These are phyloP conservation scores for Apiotrichum montevideense DNA, from an alignment of 1,284 basidiomycete genomes.

Conservation along the genomic window DNA sequence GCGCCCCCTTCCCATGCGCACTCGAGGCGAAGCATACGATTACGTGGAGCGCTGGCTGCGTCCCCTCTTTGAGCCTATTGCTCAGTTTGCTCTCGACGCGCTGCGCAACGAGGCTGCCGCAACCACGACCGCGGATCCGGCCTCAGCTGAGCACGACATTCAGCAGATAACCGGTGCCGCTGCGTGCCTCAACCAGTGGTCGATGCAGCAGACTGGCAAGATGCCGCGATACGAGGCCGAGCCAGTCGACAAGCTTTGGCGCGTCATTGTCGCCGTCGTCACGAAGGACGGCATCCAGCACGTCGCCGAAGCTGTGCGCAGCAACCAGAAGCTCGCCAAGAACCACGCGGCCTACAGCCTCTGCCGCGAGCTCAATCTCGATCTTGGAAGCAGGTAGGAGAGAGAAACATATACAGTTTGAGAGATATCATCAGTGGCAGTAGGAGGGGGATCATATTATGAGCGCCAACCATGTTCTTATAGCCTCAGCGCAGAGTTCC, in stretches of 20 bases:
- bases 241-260: background rate
- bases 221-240: too few relatives aligned
- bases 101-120: constrained; percentile 10
- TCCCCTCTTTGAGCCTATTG: constrained; percentile 32
- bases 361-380: constrained; percentile 19
- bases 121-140: background rate
- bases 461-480: too few relatives aligned
- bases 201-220: constrained; percentile 3
- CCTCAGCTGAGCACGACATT: constrained; percentile 1
- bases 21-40: constrained; percentile 31
- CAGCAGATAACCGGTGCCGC: background rate
- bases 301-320: constrained; percentile 20
- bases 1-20: constrained; percentile 2
- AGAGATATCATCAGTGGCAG: too few relatives aligned
- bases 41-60: constrained; percentile 33
- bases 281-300: constrained; percentile 8
- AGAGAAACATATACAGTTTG: too few relatives aligned
- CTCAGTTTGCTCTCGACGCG: constrained; percentile 20
- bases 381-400: background rate
- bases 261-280: background rate
- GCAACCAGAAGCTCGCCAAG: constrained; percentile 27
- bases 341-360: constrained; percentile 34
- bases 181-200: constrained; percentile 6
- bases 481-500: background rate
- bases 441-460: too few relatives aligned